Evolutionary conservation across 2,329 filamentous ascomycete species (phyloP), one percentile per base, ranked within the genome.

Genomic region (Clonostachys rosea): DNA sequence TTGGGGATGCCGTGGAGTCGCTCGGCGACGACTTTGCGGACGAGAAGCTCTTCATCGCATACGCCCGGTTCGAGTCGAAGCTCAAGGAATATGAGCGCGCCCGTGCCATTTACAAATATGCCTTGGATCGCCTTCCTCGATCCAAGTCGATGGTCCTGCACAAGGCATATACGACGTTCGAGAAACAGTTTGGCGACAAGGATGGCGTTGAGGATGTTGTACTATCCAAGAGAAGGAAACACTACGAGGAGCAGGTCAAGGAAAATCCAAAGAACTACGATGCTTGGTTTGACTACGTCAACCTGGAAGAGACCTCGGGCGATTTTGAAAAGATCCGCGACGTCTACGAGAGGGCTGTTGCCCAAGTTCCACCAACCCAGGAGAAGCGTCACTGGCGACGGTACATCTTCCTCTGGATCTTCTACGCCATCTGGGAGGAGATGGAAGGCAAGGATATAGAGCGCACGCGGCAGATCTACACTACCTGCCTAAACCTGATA

Each of bases 191-290:
- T 62, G 94, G 94, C 53, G 91, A 97, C 64, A 79, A 81, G 47
- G 90, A 96, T 58, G 94, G 94, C 5, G 89, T 99, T 3, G 92
- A 97, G 59, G 90, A 97, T 63, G 91, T 97, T 9, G 89, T 99
- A 33, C 65, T 97, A n/a, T 91, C 91, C 14, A 99, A 99, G 66
- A 81, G 94, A 55, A 79, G 94, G 57, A 87, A 95, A 16, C 84
- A 94, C 52, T 99, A 99, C 66, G 94, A 99, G 67, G 90, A 96
- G 56, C 87, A 94, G 60, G 81, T 97, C 54, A 92, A 91, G 59
- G 88, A 95, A 61, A 97, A 96, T 59, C 83, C 91, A 3, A 94
- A 95, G 60, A 96, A 96, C 66, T 99, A 99, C 72, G 94, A 99
- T 61, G 81, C 85, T 12, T 99, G 94, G 94, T 92, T 99, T 56